These are phyloP conservation scores for Fennellomyces sp. DNA, from an alignment of 371 early-diverging fungal genomes.

Conservation along the genomic window DNA sequence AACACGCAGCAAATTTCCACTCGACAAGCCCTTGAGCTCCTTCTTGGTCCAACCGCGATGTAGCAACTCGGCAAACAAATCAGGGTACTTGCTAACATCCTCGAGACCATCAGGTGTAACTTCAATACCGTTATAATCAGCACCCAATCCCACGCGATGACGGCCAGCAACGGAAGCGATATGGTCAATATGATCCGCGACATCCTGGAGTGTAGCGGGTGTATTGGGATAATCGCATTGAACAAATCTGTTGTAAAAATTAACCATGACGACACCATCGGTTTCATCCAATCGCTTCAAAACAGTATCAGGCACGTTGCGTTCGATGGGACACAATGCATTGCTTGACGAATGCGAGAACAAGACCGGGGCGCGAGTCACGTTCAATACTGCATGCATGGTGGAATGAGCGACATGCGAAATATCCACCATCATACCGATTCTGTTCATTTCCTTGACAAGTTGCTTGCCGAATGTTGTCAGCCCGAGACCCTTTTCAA, in stretches of 20 bases:
- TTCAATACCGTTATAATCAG: constrained; percentile 69
- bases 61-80: constrained; percentile 63
- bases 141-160: constrained; percentile 66
- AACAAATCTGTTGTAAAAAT: constrained; percentile 58
- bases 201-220: constrained; percentile 48
- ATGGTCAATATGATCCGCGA: constrained; percentile 67
- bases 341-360: constrained; percentile 67
- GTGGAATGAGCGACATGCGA: constrained; percentile 66
- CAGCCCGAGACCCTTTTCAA: constrained; percentile 52
- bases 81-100: constrained; percentile 68
- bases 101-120: constrained; percentile 58
- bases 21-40: constrained; percentile 59
- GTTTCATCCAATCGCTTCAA: constrained; percentile 49
- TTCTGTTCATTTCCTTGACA: constrained; percentile 67
- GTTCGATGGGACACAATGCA: constrained; percentile 53
- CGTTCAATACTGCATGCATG: constrained; percentile 60
- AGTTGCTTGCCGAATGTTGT: constrained; percentile 59
- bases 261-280: constrained; percentile 71
- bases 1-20: constrained; percentile 54
- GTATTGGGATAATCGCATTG: constrained; percentile 37
- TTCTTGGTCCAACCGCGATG: constrained; percentile 58
- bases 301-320: constrained; percentile 73
- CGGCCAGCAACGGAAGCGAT: constrained; percentile 58
- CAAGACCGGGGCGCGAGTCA: constrained; percentile 62
- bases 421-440: constrained; percentile 76